Conservation (phyloP, 441 rosid species). For the Populus trichocarpa region DNA sequence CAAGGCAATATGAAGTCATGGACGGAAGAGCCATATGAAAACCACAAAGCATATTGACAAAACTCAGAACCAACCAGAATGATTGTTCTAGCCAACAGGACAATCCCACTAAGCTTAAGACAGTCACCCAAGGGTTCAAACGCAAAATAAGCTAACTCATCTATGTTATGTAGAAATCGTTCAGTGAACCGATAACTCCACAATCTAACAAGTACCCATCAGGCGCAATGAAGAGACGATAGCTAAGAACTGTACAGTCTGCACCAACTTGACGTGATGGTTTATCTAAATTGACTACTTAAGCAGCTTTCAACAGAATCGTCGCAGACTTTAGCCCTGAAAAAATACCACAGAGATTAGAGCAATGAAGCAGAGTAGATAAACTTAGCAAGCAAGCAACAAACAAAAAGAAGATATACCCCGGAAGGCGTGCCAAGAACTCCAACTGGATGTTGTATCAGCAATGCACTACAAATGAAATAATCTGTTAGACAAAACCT, state of each 20-base stretch:
- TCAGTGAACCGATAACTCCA: conserved; percentile 24
- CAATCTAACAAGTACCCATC: conserved; percentile 38
- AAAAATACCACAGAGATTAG: conserved; percentile 15
- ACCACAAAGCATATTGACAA: conserved; percentile 42
- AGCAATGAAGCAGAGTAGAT: conserved; percentile 3
- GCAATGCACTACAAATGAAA: conserved; percentile 36
- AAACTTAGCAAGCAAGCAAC: not conserved
- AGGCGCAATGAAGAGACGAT: conserved; percentile 21
- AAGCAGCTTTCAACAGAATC: conserved; percentile 37
- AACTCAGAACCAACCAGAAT: conserved; percentile 24
- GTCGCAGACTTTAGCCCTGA: conserved; percentile 63
- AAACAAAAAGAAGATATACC: conserved; percentile 17
- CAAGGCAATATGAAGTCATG: conserved; percentile 25
- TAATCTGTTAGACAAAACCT: conserved; percentile 6
- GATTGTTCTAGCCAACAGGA: conserved; percentile 29
- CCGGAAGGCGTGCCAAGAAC: conserved; percentile 36
- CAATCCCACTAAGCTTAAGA: conserved; percentile 31
- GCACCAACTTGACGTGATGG: conserved; percentile 27
- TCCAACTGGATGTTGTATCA: conserved; percentile 37
- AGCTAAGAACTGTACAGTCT: conserved; percentile 30
- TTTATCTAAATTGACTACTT: conserved; percentile 39
- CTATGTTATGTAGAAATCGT: conserved; percentile 33
- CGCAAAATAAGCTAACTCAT: conserved; percentile 34
- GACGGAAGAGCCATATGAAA: conserved; percentile 17
- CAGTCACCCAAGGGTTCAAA: conserved; percentile 39